Conservation (phyloP, 2,329 filamentous ascomycete species). For the Cladorrhinum sp. region DNA sequence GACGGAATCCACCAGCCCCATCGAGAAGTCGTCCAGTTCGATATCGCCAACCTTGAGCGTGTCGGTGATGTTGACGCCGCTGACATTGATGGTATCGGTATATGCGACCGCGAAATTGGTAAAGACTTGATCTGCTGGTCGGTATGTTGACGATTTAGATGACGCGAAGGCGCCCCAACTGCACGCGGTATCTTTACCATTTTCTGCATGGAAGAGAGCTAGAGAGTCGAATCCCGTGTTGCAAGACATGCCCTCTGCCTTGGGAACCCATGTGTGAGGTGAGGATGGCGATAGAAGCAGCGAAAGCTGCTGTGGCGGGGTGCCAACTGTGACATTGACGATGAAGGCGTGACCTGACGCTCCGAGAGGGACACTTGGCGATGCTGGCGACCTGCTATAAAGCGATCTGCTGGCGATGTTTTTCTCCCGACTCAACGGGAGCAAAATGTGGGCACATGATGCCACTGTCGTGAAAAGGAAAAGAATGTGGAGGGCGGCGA, state of each 20-base stretch:
- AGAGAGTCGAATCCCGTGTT: neutral
- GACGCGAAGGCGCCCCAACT: neutral
- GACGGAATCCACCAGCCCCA: conserved; percentile 24
- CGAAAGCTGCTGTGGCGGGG: conserved; percentile 26
- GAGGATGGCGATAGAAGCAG: conserved; percentile 21
- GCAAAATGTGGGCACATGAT: conserved; percentile 5
- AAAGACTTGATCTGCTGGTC: neutral
- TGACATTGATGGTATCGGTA: conserved; percentile 13
- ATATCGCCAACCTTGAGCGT: conserved; percentile 21
- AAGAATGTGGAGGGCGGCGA: neutral
- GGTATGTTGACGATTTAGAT: conserved; percentile 12
- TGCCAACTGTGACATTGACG: conserved; percentile 23
- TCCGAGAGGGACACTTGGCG: neutral
- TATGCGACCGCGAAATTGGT: conserved; percentile 10
- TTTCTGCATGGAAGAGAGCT: neutral
- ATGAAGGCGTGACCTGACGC: conserved; percentile 18
- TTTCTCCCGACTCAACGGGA: no score
- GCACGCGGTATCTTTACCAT: neutral
- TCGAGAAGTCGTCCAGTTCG: conserved; percentile 21
- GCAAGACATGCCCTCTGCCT: conserved; percentile 12
- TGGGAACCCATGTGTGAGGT: conserved; percentile 26
- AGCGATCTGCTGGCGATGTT: no score
- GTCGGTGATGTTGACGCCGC: conserved; percentile 26
- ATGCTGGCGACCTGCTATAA: neutral
- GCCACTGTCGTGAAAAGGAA: conserved; percentile 4